Evolutionary conservation across 169 alveolate genomes (phyloP), one percentile per base, ranked within the genome.

Genomic region (Plasmodium relictum): DNA sequence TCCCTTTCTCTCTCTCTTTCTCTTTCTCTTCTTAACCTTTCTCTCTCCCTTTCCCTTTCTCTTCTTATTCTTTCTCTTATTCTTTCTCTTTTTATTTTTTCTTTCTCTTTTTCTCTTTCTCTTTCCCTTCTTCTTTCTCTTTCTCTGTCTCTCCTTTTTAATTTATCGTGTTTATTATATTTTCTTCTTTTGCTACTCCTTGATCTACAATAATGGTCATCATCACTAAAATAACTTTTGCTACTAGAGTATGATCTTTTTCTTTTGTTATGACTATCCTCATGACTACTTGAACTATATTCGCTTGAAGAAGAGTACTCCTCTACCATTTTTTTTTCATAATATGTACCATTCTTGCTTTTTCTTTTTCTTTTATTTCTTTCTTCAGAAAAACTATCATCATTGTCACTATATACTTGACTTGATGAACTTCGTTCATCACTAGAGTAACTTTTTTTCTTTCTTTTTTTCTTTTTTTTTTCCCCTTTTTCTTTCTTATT

Each of bases 141-240:
- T 20, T 71, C 62, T 10, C 39, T 74, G 2, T 62, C 70, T 37
- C 50, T 44, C 45, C 72, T 58, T 20, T 10, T 58, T 61, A 18
- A 12, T n/a, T 44, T 56, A 50, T 73, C 73, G 12, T 61, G 26
- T 18, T 48, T 73, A 6, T 41, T 56, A n/a, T 59, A 20, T 24
- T 18, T 41, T 59, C 72, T 59, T 41, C 44, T 68, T 80, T 52
- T 68, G 12, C 24, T 9, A 26, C 90, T 80, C 50, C 80, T 80
- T 24, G 83, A 56, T 8, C 56, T 80, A 31, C 50, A 41, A 26
- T n/a, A 61, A 1, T 70, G 20, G 12, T 80, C 90, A 22, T 66
- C 72, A 8, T 44, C 90, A 18, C 90, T 80, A n/a, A 83, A 80
- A 68, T 80, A 31, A 5, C 73, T 16, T 41, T 14, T 70, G 54